Evolutionary conservation across 2,329 filamentous ascomycete genomes (phyloP).

Genomic region (Venturia oleaginea): DNA sequence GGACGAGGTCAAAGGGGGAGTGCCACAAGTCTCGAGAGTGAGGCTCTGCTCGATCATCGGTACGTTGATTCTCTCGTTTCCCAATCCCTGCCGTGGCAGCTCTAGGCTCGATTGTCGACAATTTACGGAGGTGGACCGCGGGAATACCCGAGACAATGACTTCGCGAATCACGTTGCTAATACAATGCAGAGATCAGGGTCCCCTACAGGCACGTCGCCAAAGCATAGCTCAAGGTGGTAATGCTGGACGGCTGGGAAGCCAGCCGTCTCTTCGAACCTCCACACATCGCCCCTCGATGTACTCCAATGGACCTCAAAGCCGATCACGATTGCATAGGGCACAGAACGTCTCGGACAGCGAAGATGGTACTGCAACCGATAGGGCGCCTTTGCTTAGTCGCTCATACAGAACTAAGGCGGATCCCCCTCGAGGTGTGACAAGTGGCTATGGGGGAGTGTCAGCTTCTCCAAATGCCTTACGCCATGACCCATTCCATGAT

Average conservation of each 20-base stretch:
- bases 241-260: neutral
- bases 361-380: conserved; percentile 2
- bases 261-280: conserved; percentile 17
- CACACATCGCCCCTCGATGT: conserved; percentile 15
- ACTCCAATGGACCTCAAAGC: conserved; percentile 16
- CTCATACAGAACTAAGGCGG: neutral
- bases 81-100: neutral
- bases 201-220: conserved; percentile 33
- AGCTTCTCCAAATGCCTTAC: neutral
- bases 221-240: conserved; percentile 30
- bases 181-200: conserved; percentile 27
- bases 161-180: neutral
- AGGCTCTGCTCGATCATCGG: conserved; percentile 80
- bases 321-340: conserved; percentile 16
- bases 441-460: conserved; percentile 14
- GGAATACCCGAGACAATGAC: neutral
- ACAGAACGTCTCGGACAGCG: conserved; percentile 14
- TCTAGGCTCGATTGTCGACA: neutral
- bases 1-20: conserved; percentile 52
- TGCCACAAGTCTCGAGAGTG: conserved; percentile 80
- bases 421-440: neutral
- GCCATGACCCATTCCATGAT: conserved; percentile 6
- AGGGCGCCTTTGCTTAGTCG: conserved; percentile 9
- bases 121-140: neutral
- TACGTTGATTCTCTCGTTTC: conserved; percentile 27